Percentiles rank a stretch among this genome's conserved stretches.
Conservation (phyloP, 768 basidiomycete genomes). For the Russula emetica region DNA sequence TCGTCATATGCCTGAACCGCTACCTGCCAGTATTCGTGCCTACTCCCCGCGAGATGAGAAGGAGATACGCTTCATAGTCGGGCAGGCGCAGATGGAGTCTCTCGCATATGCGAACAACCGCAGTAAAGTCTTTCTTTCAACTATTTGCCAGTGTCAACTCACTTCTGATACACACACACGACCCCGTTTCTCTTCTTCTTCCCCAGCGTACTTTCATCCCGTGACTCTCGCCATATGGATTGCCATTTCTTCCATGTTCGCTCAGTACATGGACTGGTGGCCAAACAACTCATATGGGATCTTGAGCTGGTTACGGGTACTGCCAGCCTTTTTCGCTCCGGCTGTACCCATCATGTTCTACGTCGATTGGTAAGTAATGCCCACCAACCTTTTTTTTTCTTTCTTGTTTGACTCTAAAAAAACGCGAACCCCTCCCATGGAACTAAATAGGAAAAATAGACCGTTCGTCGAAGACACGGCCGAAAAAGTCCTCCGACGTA, state of each 20-base stretch:
- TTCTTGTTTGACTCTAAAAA: too few relatives aligned
- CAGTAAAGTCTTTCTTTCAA: slow-evolving; percentile 37
- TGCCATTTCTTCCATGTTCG: slow-evolving; percentile 51
- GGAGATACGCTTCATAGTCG: slow-evolving; percentile 57
- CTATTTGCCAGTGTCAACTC: neutral
- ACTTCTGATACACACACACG: too few relatives aligned
- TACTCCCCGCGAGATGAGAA: slow-evolving; percentile 52
- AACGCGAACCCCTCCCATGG: too few relatives aligned
- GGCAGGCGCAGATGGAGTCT: slow-evolving; percentile 60
- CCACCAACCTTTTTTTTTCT: slow-evolving; percentile 2
- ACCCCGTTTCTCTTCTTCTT: neutral
- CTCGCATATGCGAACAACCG: slow-evolving; percentile 63
- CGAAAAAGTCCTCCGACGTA: slow-evolving; percentile 47
- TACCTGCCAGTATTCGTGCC: slow-evolving; percentile 48
- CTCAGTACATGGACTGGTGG: slow-evolving; percentile 65
- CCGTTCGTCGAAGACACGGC: slow-evolving; percentile 57
- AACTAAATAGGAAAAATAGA: slow-evolving; percentile 57
- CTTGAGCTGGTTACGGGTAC: slow-evolving; percentile 50
- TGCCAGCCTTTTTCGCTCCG: slow-evolving; percentile 63
- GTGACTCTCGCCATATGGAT: slow-evolving; percentile 60
- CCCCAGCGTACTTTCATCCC: slow-evolving; percentile 53
- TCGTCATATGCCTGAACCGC: slow-evolving; percentile 30
- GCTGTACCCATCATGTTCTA: slow-evolving; percentile 61
- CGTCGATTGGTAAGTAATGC: slow-evolving; percentile 59
- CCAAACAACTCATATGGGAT: slow-evolving; percentile 45